Evolutionary conservation across 2,329 filamentous ascomycete species (phyloP), one percentile per base, ranked within the genome.

Genomic region (Clarireedia hainanense): DNA sequence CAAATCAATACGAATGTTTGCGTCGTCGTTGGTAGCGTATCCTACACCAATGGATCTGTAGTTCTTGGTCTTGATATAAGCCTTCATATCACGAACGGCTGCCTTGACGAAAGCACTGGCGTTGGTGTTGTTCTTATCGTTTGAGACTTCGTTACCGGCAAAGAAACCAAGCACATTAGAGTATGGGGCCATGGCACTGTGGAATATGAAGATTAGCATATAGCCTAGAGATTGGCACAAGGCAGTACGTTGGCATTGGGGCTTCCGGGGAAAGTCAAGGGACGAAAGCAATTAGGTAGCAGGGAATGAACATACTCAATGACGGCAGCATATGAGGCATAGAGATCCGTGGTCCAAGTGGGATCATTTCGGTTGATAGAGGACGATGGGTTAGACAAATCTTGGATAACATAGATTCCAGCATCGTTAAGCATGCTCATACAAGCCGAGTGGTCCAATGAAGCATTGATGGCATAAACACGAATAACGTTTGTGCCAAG

Each of bases 101-200:
- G 92, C 94, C 83, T 97, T 99, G 75, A 99, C 94, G 72, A 88
- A 99, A 64, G 92, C 91, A 60, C 89, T 94, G 50, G 92, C 89
- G 59, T 81, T 76, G 50, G 92, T 97, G 81, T 96, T 96, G 80
- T 86, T 91, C 64, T 79, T 78, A 67, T 85, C 81, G 79, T 96
- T 95, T 66, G 90, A 86, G 60, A 99, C 94, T 76, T 99, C 94
- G 75, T 99, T 99, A 71, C 94, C 94, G 64, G 91, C 92, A 72
- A 99, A 97, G 85, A 97, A 99, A 67, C 94, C 94, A 61, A 99
- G 84, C 51, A 89, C 85, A 75, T 99, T 99, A 73, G 82, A 80
- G 80, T 95, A 97, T 70, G 88, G 79, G 65, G 80, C 78, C 67
- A 99, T 77, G 60, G 81, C 79, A 69, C 52, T 55, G 20, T 3